These are phyloP conservation scores for Entoloma clypeatum DNA, from an alignment of 1,284 basidiomycete genomes.

Conservation along the genomic window DNA sequence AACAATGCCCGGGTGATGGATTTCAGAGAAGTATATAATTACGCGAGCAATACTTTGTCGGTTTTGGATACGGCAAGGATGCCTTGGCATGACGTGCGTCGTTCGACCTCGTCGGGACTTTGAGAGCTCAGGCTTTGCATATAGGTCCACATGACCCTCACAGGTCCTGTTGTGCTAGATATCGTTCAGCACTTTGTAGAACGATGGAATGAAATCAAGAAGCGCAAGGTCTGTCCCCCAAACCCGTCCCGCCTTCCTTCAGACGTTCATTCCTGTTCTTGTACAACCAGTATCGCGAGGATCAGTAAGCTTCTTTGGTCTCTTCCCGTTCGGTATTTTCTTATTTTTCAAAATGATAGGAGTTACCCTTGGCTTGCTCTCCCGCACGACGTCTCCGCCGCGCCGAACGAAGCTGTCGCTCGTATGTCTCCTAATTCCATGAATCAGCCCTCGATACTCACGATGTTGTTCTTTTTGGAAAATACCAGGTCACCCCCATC, in stretches of 20 bases:
- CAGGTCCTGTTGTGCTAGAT: slow-evolving; percentile 83
- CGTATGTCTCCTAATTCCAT: slow-evolving; percentile 35
- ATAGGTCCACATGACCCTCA: slow-evolving; percentile 81
- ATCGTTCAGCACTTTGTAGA: slow-evolving; percentile 90
- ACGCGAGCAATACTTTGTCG: slow-evolving; percentile 70
- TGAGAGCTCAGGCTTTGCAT: neutral
- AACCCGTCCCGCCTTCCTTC: neutral
- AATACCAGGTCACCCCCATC: slow-evolving; percentile 64
- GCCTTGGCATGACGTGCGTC: slow-evolving; percentile 82
- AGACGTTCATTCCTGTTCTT: neutral
- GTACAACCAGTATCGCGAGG: slow-evolving; percentile 43
- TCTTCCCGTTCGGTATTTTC: slow-evolving; percentile 5
- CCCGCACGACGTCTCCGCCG: slow-evolving; percentile 62
- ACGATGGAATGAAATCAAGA: slow-evolving; percentile 84
- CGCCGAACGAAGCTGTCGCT: slow-evolving; percentile 63
- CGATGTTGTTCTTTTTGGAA: neutral
- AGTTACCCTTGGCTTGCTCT: slow-evolving; percentile 73
- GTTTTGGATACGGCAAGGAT: slow-evolving; percentile 73
- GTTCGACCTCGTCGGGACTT: neutral
- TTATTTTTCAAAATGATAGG: slow-evolving; percentile 16
- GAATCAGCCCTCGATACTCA: neutral
- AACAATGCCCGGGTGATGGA: slow-evolving; percentile 83
- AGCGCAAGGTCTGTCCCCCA: slow-evolving; percentile 48
- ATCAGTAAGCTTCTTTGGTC: slow-evolving; percentile 38
- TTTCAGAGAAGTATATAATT: slow-evolving; percentile 80